Percentiles rank a stretch among this genome's conserved stretches.
Conservation (phyloP, 2,329 filamentous ascomycete species). For the Pseudogymnoascus sp. region DNA sequence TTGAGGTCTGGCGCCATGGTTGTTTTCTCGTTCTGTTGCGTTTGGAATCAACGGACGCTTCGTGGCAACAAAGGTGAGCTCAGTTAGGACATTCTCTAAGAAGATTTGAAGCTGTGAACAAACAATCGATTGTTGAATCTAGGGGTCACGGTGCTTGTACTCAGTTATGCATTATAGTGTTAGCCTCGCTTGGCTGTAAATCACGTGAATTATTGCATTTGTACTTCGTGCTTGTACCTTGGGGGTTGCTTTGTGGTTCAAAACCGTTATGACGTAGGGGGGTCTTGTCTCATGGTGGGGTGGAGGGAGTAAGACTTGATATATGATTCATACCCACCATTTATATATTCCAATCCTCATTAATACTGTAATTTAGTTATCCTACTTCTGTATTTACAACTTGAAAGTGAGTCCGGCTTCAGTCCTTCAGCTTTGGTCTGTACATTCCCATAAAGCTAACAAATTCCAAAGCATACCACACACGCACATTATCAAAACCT, state of each 20-base stretch:
- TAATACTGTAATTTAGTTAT: background rate
- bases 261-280: background rate
- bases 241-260: background rate
- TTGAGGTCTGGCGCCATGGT: slow-evolving; percentile 33
- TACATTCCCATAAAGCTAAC: background rate
- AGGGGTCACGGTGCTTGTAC: background rate
- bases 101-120: background rate
- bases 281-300: slow-evolving; percentile 13
- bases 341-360: background rate
- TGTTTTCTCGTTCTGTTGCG: background rate
- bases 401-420: background rate
- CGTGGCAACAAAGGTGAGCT: background rate
- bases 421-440: background rate
- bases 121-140: background rate
- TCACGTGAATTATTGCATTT: background rate
- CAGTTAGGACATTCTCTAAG: background rate
- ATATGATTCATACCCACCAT: background rate
- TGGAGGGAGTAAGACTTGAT: background rate
- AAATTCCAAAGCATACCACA: background rate
- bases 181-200: background rate
- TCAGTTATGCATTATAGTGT: background rate
- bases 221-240: slow-evolving; percentile 6
- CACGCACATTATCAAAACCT: background rate
- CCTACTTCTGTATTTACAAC: background rate
- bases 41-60: background rate